phyloP scores from a whole-genome alignment of 176 grass and related monocot genomes.

The Echinochloa phyllopogon region DNA sequence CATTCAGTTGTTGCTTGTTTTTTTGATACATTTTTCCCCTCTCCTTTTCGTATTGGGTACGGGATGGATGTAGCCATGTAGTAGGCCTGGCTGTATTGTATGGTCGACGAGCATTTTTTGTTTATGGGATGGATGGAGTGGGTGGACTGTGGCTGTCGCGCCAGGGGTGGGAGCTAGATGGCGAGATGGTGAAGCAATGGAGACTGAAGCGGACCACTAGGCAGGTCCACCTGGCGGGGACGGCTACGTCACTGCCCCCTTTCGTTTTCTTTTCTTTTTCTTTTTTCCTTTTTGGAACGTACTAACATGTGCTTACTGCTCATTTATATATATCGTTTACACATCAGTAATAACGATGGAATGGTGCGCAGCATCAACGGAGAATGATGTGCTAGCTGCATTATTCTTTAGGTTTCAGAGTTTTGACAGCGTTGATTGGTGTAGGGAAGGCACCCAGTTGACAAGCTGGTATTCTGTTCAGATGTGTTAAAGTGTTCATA shows the following conservation, averaged over 20 bases:
- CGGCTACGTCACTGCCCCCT: slow-evolving; percentile 15
- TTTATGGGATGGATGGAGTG: slow-evolving; percentile 25
- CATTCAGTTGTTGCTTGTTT: slow-evolving; percentile 43
- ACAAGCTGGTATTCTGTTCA: neutral
- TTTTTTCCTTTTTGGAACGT: slow-evolving; percentile 26
- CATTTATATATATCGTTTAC: neutral
- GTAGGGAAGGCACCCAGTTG: neutral
- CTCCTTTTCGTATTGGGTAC: slow-evolving; percentile 10
- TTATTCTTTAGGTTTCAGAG: neutral
- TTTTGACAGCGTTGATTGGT: neutral
- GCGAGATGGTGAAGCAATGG: slow-evolving; percentile 50
- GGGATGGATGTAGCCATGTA: neutral
- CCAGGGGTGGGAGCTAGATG: slow-evolving; percentile 26
- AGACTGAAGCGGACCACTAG: slow-evolving; percentile 3
- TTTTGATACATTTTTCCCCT: neutral
- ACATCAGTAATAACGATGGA: neutral
- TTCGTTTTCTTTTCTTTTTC: slow-evolving; percentile 13
- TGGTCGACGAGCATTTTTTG: slow-evolving; percentile 19
- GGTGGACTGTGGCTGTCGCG: slow-evolving; percentile 40
- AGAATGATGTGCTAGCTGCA: slow-evolving; percentile 9
- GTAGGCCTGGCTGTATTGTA: neutral
- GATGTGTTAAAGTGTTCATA: neutral
- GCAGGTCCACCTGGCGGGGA: slow-evolving; percentile 8
- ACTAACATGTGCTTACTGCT: neutral
- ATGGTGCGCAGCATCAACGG: neutral